phyloP scores from a whole-genome alignment of 2,329 filamentous ascomycete species.

The Dactylella cylindrospora region DNA sequence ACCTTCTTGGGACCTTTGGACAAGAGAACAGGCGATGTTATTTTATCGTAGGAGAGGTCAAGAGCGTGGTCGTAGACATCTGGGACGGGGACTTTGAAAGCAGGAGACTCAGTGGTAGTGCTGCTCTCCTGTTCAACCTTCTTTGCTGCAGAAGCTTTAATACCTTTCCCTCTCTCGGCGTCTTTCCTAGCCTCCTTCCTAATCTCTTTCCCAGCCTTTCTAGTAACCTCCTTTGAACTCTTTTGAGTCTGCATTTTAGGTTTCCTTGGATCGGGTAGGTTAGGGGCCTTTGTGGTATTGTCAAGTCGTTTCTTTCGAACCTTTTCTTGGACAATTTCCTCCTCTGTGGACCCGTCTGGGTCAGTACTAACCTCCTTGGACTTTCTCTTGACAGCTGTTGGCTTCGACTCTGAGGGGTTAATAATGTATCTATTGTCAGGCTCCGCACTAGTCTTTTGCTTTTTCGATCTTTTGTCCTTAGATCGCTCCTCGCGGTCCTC shows the following conservation, averaged over 20 bases:
- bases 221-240: no score
- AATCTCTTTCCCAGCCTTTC: no score
- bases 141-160: no score
- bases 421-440: constrained; percentile 14
- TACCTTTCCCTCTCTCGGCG: no score
- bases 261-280: constrained; percentile 2
- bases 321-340: no score
- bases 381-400: constrained; percentile 15
- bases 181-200: no score
- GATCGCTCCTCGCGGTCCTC: background rate
- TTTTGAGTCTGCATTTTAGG: no score
- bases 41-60: constrained; percentile 26
- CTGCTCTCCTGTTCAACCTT: no score
- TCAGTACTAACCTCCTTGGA: constrained; percentile 5
- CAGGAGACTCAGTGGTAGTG: no score
- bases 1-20: constrained; percentile 14
- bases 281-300: constrained; percentile 8
- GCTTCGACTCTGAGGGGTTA: constrained; percentile 17
- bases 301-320: constrained; percentile 22
- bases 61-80: constrained; percentile 35
- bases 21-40: constrained; percentile 5
- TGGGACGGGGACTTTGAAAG: no score
- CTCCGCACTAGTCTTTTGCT: constrained; percentile 13
- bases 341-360: constrained; percentile 2
- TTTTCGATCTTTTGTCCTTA: constrained; percentile 2